A percentile compares a stretch with the other conserved stretches of the same genome.
Conservation (phyloP, 257 asterid species). For the Leonotis leonurus region DNA sequence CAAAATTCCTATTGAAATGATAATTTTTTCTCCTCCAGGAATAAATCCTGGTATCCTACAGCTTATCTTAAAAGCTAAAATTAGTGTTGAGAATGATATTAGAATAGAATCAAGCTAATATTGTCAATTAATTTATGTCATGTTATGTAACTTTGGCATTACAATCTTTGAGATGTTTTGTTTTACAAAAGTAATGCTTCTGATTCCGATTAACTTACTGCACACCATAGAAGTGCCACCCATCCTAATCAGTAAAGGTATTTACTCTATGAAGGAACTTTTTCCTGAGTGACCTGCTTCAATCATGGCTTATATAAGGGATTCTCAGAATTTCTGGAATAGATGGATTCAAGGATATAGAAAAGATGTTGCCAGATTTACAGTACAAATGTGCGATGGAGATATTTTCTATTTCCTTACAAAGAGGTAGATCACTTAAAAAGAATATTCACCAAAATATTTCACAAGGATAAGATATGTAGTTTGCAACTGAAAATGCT, state of each 20-base stretch:
- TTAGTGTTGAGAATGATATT: slow-evolving; percentile 20
- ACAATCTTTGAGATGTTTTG: background rate
- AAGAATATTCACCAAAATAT: slow-evolving; percentile 22
- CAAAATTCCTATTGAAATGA: slow-evolving; percentile 16
- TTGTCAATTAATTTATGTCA: background rate
- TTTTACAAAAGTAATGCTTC: slow-evolving; percentile 10
- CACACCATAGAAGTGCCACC: slow-evolving; percentile 19
- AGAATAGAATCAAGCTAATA: slow-evolving; percentile 25
- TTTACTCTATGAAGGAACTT: slow-evolving; percentile 15
- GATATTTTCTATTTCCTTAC: slow-evolving; percentile 3
- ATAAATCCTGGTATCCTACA: slow-evolving; percentile 27
- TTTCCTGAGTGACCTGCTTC: slow-evolving; percentile 15
- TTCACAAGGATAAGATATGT: slow-evolving; percentile 3
- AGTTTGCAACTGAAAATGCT: background rate
- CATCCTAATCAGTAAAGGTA: slow-evolving; percentile 12
- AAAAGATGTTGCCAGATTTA: slow-evolving; percentile 19
- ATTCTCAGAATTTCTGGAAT: slow-evolving; percentile 7
- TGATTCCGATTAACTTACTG: slow-evolving; percentile 16
- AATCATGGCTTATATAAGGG: slow-evolving; percentile 15
- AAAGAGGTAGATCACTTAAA: slow-evolving; percentile 8
- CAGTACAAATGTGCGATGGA: slow-evolving; percentile 12
- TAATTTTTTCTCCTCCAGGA: slow-evolving; percentile 11
- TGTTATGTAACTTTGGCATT: background rate
- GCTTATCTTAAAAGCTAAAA: slow-evolving; percentile 25
- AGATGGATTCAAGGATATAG: slow-evolving; percentile 16